Base-by-base conservation (phyloP, 495 filamentous ascomycete genomes). In the Parathielavia hyrcaniae region DNA sequence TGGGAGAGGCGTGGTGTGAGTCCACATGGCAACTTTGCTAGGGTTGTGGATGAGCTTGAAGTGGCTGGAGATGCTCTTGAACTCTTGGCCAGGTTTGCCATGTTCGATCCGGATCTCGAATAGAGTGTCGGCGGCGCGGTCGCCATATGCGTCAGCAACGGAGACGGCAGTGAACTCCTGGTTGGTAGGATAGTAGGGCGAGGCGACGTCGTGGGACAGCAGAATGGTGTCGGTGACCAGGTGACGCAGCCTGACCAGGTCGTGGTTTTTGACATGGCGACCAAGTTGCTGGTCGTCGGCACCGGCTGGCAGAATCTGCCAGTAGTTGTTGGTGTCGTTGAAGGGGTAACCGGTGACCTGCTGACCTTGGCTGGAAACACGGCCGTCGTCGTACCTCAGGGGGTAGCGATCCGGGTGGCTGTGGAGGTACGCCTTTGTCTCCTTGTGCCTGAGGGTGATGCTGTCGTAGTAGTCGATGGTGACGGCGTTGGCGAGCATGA, bases 271-370 rank as follows among this genome's bases (percentile, higher is more conserved):
- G 53, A 98, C 87, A 23, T 75, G 82, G 58, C 80, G 82, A 48
- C 81, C 81, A 17, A 75, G 47, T 32, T 72, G 72, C 34, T 80
- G 70, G 47, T 79, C 80, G 32, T 85, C 80, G 23, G 75, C 72
- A 11, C 56, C 60, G 5, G 79, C 73, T 0, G 93, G 93, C 11
- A 97, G 68, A 59, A 98, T 86, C 66, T 97, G 86, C 93, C 93
- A 98, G 67, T 96, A 81, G 75, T 98, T 98, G 81, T 98, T 98
- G 60, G 93, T 96, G 68, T 98, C 93, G 57, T 97, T 96, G 78
- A 87, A 91, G 4, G 93, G 93, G 69, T 98, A 98, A 48, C 93
- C 93, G 34, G 93, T 98, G 13, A 98, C 92, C 72, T 98, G 93
- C 75, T 98, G 93, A 58, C 89, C 90, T 75, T 98, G 93, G 70